phyloP scores from a whole-genome alignment of 163 green algal genomes.

The Chlorella variabilis region DNA sequence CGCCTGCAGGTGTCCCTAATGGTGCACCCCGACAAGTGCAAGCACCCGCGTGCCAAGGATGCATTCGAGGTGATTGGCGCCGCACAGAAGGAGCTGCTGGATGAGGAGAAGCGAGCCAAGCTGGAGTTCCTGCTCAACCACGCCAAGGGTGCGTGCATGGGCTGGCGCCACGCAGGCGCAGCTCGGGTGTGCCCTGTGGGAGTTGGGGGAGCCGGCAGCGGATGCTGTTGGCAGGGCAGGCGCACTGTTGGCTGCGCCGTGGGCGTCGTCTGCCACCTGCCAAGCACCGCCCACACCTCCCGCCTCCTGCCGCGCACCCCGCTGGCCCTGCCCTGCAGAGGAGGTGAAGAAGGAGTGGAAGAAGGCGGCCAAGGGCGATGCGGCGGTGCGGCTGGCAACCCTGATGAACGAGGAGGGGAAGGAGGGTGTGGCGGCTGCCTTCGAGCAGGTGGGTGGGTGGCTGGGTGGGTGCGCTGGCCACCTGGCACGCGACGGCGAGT shows the following conservation, averaged over 20 bases:
- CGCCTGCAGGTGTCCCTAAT: conserved; percentile 81
- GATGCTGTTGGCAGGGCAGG: too few relatives aligned
- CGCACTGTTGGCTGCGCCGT: too few relatives aligned
- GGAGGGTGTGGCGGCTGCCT: conserved; percentile 82
- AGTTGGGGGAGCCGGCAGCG: too few relatives aligned
- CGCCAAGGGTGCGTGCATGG: conserved; percentile 66
- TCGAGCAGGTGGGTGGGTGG: conserved; percentile 63
- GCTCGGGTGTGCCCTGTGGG: too few relatives aligned
- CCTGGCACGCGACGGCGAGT: too few relatives aligned
- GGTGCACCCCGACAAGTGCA: conserved; percentile 99
- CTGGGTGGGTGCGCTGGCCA: too few relatives aligned
- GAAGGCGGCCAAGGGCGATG: conserved; percentile 90
- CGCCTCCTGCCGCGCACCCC: too few relatives aligned
- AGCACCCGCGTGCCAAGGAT: conserved; percentile 84
- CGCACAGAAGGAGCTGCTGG: conserved; percentile 79
- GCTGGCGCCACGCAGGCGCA: too few relatives aligned
- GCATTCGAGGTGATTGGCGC: conserved; percentile 88
- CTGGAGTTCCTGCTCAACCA: conserved; percentile 74
- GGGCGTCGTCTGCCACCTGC: too few relatives aligned
- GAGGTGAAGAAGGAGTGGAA: conserved; percentile 81
- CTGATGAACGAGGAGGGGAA: conserved; percentile 77
- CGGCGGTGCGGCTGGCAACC: conserved; percentile 72
- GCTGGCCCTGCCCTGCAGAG: too few relatives aligned
- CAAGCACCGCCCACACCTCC: too few relatives aligned
- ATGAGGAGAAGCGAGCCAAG: conserved; percentile 75